Evolutionary conservation across 352 stramenopile genomes (phyloP), one percentile per base, ranked within the genome.

Genomic region (Phytopythium chamaehyphon): DNA sequence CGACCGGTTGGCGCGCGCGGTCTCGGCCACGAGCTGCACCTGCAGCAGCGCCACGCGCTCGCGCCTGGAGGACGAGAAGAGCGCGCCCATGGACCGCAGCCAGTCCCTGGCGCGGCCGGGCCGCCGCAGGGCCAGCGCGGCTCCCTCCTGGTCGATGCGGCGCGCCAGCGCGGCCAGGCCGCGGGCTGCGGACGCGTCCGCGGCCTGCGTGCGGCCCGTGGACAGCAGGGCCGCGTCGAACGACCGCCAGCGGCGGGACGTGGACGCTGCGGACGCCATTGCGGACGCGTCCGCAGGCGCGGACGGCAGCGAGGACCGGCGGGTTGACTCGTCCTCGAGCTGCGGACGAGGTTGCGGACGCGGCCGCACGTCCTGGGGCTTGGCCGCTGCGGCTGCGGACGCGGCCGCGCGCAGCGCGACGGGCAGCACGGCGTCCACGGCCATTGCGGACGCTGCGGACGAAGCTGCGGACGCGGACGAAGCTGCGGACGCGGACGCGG

Each of bases 1-100:
- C 45, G 76, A 88, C 0, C 79, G 79, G 54, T 82, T 80, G 53
- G 66, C 55, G 33, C 70, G 74, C 31, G 79, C 76, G 19, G 86
- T 71, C 24, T 84, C 71, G n/a, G 79, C 79, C 26, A 86, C 70
- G 2, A 90, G 61, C 50, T 88, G 74, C 72, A 90, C 86, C 55
- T 82, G 79, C 16, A 85, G 61, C 33, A 90, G 51, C 47, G 69
- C 59, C 10, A 90, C 65, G 44, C 83, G 76, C 31, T 88, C 67
- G 37, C 77, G 72, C 18, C 70, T 62, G 31, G 62, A 69, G 9
- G 65, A 64, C n/a, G 71, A 74, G 47, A 85, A 73, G 45, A 71
- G 57, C 31, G 63, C 51, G 26, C 61, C 56, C 7, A 90, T 62
- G n/a, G 69, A 73, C 19, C 73, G 72, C 18, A 87, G 52, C 33